These are phyloP conservation scores for Hyparrhenia diplandra DNA, from an alignment of 176 grass and related monocot genomes.

Conservation along the genomic window DNA sequence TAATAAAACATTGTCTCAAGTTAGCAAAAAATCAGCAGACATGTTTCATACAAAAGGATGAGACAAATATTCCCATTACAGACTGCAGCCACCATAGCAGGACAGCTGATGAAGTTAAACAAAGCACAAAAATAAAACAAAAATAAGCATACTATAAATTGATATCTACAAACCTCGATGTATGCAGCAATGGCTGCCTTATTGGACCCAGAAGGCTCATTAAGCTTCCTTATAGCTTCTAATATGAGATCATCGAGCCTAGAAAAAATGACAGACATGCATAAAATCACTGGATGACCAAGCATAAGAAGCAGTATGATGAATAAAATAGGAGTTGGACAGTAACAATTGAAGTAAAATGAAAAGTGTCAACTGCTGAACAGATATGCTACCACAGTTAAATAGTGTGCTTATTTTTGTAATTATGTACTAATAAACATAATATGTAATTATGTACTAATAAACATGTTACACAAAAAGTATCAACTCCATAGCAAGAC, in stretches of 20 bases:
- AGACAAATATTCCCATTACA: neutral
- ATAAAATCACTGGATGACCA: conserved; percentile 13
- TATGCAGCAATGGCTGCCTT: conserved; percentile 62
- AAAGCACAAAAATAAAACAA: neutral
- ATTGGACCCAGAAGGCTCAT: conserved; percentile 65
- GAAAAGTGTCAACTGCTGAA: neutral
- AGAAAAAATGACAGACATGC: neutral
- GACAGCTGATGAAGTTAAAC: neutral
- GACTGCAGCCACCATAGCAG: neutral
- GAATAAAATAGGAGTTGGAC: conserved; percentile 7
- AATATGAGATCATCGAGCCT: conserved; percentile 85
- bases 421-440: no score
- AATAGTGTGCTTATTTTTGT: no score
- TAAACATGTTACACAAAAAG: conserved; percentile 2
- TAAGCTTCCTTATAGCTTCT: conserved; percentile 72
- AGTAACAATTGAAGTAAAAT: conserved; percentile 17
- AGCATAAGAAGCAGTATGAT: conserved; percentile 9
- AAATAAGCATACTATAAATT: neutral
- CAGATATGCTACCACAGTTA: neutral
- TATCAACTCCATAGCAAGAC: conserved; percentile 20
- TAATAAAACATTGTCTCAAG: neutral
- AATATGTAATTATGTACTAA: neutral
- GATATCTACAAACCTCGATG: conserved; percentile 60
- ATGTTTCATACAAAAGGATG: neutral
- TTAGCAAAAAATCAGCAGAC: neutral